Conservation (phyloP, 73 alveolate species). For the Paramecium tetraurelia region DNA sequence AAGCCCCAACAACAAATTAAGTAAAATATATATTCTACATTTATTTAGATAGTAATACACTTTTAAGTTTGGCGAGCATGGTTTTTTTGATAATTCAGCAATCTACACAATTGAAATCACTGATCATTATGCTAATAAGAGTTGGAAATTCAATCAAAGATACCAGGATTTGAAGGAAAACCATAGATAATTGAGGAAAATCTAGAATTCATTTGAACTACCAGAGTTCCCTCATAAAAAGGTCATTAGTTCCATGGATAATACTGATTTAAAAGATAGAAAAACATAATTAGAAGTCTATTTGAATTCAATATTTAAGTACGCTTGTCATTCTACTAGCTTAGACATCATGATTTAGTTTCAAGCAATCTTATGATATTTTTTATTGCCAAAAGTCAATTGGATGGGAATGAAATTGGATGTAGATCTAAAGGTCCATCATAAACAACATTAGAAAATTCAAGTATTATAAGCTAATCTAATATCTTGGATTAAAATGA, state of each 20-base stretch:
- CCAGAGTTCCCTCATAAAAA: slow-evolving; percentile 19
- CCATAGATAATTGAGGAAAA: neutral
- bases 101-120: neutral
- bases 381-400: neutral
- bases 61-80: neutral
- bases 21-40: neutral
- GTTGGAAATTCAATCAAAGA: slow-evolving; percentile 16
- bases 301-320: neutral
- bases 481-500: neutral
- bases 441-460: neutral
- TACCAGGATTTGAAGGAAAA: neutral
- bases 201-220: neutral
- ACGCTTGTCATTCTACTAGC: neutral
- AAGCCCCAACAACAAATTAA: neutral
- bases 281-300: neutral
- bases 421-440: slow-evolving; percentile 29
- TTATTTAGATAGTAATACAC: neutral
- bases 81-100: neutral
- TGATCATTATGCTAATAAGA: neutral
- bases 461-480: neutral
- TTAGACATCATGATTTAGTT: neutral
- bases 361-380: neutral
- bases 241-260: neutral
- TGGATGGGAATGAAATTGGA: slow-evolving; percentile 9
- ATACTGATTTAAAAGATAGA: neutral